Evolutionary conservation across 176 grass and related monocot genomes (phyloP).

Genomic region (Areca catechu): DNA sequence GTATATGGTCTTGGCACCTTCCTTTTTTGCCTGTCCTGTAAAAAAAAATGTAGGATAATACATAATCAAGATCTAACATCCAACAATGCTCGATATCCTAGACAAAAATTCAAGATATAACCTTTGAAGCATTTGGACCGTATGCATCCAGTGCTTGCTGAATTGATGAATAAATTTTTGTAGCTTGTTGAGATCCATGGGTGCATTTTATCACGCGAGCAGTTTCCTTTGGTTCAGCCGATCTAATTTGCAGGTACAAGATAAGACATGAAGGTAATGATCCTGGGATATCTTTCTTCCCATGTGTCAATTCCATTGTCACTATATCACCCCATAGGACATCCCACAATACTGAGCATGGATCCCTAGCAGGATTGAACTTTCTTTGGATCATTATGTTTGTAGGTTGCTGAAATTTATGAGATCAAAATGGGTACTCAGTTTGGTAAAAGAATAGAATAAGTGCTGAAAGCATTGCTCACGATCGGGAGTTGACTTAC

Average conservation of each 20-base stretch:
- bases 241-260: slow-evolving; percentile 77
- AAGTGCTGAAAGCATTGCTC: no score
- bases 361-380: slow-evolving; percentile 92
- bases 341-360: slow-evolving; percentile 85
- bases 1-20: slow-evolving; percentile 89
- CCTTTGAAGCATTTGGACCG: slow-evolving; percentile 63
- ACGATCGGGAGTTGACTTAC: slow-evolving; percentile 16
- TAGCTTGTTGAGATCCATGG: slow-evolving; percentile 58
- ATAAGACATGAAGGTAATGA: slow-evolving; percentile 71
- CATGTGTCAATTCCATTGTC: slow-evolving; percentile 67
- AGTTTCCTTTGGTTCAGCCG: slow-evolving; percentile 55
- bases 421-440: slow-evolving; percentile 14
- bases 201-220: slow-evolving; percentile 66
- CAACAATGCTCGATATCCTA: slow-evolving; percentile 1
- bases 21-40: slow-evolving; percentile 68
- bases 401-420: slow-evolving; percentile 60
- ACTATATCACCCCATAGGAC: slow-evolving; percentile 84
- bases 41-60: slow-evolving; percentile 8
- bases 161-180: slow-evolving; percentile 59
- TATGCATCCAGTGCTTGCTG: slow-evolving; percentile 60
- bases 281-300: slow-evolving; percentile 74
- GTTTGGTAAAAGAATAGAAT: no score
- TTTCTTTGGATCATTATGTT: slow-evolving; percentile 63
- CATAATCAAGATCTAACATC: slow-evolving; percentile 11
- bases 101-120: slow-evolving; percentile 8